These are phyloP conservation scores for Claviceps humidiphila DNA, from an alignment of 2,329 filamentous ascomycete genomes.

Conservation along the genomic window DNA sequence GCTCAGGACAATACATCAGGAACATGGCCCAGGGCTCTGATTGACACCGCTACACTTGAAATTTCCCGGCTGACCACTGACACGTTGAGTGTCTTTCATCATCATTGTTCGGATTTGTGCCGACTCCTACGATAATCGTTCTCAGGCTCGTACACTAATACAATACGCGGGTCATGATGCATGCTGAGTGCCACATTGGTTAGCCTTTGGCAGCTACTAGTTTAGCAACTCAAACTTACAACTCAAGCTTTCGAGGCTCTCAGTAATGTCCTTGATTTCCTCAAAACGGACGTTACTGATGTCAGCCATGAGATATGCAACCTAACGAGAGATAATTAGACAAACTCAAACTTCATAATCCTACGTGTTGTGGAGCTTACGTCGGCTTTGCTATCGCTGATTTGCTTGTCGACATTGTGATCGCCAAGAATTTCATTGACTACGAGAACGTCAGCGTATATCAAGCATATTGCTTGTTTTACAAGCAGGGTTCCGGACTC, in stretches of 20 bases:
- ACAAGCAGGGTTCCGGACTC: slow-evolving; percentile 1
- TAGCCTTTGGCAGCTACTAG: background rate
- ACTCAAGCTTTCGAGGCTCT: slow-evolving; percentile 65
- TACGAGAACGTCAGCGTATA: slow-evolving; percentile 15
- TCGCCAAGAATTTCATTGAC: slow-evolving; percentile 91
- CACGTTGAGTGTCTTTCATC: slow-evolving; percentile 2
- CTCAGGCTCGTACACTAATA: slow-evolving; percentile 19
- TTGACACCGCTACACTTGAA: background rate
- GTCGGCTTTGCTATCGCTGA: slow-evolving; percentile 87
- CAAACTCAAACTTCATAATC: background rate
- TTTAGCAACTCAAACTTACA: slow-evolving; percentile 40
- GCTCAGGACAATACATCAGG: no score
- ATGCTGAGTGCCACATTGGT: slow-evolving; percentile 13
- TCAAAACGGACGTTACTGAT: slow-evolving; percentile 71
- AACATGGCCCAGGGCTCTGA: no score
- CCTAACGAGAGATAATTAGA: slow-evolving; percentile 23
- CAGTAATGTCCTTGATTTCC: slow-evolving; percentile 77
- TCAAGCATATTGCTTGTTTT: background rate
- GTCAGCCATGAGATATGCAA: slow-evolving; percentile 96
- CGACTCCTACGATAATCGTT: background rate
- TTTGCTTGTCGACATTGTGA: slow-evolving; percentile 98
- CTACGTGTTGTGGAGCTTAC: slow-evolving; percentile 28
- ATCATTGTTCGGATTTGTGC: no score
- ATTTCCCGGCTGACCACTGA: no score
- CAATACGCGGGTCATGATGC: slow-evolving; percentile 33